Percentiles rank a stretch among this genome's conserved stretches.
These are phyloP conservation scores for Berkeleyomyces rouxiae DNA, from an alignment of 2,329 filamentous ascomycete genomes.

Conservation along the genomic window DNA sequence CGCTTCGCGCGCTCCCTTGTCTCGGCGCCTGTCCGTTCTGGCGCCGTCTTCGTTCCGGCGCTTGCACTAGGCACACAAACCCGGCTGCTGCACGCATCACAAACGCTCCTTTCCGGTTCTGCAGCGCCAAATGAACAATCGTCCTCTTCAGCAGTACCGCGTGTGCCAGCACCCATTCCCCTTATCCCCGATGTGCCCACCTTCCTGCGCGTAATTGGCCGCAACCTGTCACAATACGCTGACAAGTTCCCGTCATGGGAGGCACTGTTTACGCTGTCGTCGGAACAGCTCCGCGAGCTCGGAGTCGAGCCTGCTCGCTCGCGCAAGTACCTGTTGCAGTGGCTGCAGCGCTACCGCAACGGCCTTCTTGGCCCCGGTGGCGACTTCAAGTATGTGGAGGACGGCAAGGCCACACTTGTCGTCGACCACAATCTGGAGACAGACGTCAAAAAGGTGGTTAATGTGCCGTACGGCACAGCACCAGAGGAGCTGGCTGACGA, in stretches of 20 bases:
- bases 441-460: constrained; percentile 36
- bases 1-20: constrained; percentile 4
- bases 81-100: neutral
- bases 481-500: constrained; percentile 16
- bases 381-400: constrained; percentile 55
- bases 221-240: constrained; percentile 64
- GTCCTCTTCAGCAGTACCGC: neutral
- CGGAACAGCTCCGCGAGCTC: constrained; percentile 60
- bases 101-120: too few relatives aligned
- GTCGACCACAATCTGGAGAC: constrained; percentile 23
- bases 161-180: constrained; percentile 45
- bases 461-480: constrained; percentile 33
- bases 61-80: neutral
- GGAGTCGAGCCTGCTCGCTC: constrained; percentile 75
- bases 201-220: constrained; percentile 83
- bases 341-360: constrained; percentile 69
- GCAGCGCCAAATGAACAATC: neutral
- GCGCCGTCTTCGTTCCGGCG: neutral
- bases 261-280: constrained; percentile 67
- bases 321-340: constrained; percentile 69
- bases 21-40: neutral
- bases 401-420: constrained; percentile 35
- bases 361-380: constrained; percentile 69
- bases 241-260: constrained; percentile 85
- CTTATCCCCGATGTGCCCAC: constrained; percentile 73